Base-by-base conservation (phyloP, 2,329 filamentous ascomycete genomes). In the Aspergillus oerlinghausenensis region DNA sequence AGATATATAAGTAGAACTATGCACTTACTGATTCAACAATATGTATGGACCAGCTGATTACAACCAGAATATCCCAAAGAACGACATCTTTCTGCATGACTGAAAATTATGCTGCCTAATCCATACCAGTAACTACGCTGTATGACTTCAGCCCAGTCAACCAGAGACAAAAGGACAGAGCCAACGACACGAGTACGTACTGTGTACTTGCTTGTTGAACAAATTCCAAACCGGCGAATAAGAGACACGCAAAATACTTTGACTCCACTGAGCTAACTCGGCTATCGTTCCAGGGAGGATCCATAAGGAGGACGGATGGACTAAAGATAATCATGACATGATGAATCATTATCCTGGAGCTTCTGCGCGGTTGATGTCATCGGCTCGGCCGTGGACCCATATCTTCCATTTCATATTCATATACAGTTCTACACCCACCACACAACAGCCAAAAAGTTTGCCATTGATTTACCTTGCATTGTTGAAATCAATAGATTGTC, bases 281-380 rank as follows among this genome's bases (percentile, higher is more conserved):
- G 32, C 32, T 17, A 7, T 14, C 29, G 32, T 38, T 38, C 14
- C 32, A 38, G 32, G 14, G 32, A 4, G 11, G 5, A 7, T 17
- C 32, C 14, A 17, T 38, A 38, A 38, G 32, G 32, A 14, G 17
- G 32, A 17, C 5, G 32, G 32, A 32, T 14, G 10, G 29, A 32
- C 10, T 32, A 32, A 32, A 14, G 11, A 32, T 32, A 14, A n/a
- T 38, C 11, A n/a, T 38, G 51, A 57, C 32, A 35, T 35, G 51
- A 57, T 55, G 55, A 57, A n/a, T n/a, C n/a, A n/a, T n/a, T 55
- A 57, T 57, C 55, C 54, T 57, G 38, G 14, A 17, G 7, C 49
- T 14, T 11, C 19, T 17, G 26, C 21, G 14, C 28, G 8, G 28
- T 54, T 57, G 55, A 57, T 57, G 55, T 57, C 55, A 57, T 57